Evolutionary conservation across 495 filamentous ascomycete genomes (phyloP).

Genomic region (Tuber brumale): DNA sequence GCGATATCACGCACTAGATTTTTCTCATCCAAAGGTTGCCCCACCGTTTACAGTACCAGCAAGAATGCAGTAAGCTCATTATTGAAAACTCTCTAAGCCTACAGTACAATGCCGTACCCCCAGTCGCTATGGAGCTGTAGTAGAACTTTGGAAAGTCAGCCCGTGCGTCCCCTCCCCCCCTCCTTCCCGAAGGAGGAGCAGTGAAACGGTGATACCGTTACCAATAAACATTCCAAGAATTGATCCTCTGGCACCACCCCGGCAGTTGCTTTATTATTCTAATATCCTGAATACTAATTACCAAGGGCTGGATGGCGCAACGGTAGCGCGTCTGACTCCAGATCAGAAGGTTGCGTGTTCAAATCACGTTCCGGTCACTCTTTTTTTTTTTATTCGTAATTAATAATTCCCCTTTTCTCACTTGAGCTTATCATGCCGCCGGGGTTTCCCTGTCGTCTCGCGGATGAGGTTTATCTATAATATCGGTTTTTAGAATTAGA

Average conservation of each 20-base stretch:
- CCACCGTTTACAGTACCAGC: too few species aligned
- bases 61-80: too few species aligned
- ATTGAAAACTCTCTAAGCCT: not conserved
- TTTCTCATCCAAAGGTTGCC: not conserved
- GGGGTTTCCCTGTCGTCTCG: not conserved
- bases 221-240: not conserved
- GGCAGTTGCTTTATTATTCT: not conserved
- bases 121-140: not conserved
- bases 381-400: too few species aligned
- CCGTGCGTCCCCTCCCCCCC: not conserved
- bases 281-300: not conserved
- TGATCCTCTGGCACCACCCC: not conserved
- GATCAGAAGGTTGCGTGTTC: constrained; percentile 37
- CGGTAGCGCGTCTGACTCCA: constrained; percentile 37
- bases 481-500: not conserved
- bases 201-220: too few species aligned
- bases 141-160: not conserved
- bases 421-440: not conserved
- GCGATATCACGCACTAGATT: not conserved
- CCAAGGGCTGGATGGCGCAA: constrained; percentile 29
- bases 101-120: not conserved
- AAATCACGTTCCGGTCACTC: constrained; percentile 34
- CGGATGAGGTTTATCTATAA: not conserved
- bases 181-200: not conserved
- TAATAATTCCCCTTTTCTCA: not conserved